These are phyloP conservation scores for Capsicum baccatum DNA, from an alignment of 257 asterid genomes.

Conservation along the genomic window DNA sequence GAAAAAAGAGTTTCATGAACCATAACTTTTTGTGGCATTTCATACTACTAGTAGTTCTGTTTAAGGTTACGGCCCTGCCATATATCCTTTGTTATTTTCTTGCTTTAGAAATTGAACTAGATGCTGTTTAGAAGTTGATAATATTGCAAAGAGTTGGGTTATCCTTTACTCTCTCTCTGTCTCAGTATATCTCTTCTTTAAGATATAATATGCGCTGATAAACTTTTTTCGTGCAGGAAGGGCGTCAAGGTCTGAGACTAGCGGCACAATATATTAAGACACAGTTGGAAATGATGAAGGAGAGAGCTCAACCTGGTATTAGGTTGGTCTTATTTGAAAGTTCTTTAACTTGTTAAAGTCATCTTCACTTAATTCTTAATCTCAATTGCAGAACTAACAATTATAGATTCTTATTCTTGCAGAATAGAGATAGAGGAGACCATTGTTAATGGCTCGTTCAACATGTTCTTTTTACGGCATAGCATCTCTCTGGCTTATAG, in stretches of 20 bases:
- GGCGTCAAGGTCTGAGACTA: slow-evolving; percentile 78
- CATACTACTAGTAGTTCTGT: neutral
- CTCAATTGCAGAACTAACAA: slow-evolving; percentile 18
- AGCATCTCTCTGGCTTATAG: slow-evolving; percentile 85
- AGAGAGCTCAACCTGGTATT: slow-evolving; percentile 73
- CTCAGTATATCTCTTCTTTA: neutral
- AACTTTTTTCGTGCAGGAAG: slow-evolving; percentile 57
- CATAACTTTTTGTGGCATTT: neutral
- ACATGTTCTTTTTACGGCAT: slow-evolving; percentile 74
- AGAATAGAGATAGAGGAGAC: slow-evolving; percentile 94
- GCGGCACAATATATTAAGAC: slow-evolving; percentile 78
- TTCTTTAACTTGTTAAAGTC: neutral
- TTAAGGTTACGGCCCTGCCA: neutral
- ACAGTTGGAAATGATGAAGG: slow-evolving; percentile 77
- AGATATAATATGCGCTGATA: neutral
- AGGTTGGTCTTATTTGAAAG: slow-evolving; percentile 52
- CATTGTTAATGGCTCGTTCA: slow-evolving; percentile 85
- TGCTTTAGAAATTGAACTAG: slow-evolving; percentile 1
- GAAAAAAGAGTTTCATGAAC: neutral
- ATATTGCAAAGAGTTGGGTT: neutral
- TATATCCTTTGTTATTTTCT: neutral
- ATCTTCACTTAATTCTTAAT: neutral
- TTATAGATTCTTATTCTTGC: slow-evolving; percentile 44
- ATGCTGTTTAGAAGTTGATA: neutral
- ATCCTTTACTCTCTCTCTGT: slow-evolving; percentile 1